These are phyloP conservation scores for Blastobotrys capitulatus DNA, from an alignment of 1,139 yeast genomes.

Conservation along the genomic window DNA sequence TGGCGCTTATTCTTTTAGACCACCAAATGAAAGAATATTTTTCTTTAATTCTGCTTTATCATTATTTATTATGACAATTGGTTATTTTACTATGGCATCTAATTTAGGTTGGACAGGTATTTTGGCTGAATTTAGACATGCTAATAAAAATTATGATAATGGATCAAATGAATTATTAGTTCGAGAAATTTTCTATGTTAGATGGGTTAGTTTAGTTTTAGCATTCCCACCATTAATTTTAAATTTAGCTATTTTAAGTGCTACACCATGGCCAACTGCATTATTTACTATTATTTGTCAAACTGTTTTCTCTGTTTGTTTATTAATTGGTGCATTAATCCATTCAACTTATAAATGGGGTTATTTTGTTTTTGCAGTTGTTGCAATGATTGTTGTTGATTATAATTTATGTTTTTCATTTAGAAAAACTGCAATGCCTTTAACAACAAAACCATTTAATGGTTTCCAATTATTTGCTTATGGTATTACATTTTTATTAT, in stretches of 20 bases:
- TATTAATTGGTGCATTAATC: constrained; percentile 51
- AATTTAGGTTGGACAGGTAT: constrained; percentile 59
- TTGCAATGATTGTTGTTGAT: constrained; percentile 24
- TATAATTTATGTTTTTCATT: constrained; percentile 22
- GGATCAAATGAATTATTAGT: constrained; percentile 32
- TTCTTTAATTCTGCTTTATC: constrained; percentile 44
- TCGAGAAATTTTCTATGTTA: constrained; percentile 62
- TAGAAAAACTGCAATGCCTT: constrained; percentile 18
- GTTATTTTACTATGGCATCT: constrained; percentile 62
- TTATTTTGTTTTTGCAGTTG: constrained; percentile 43
- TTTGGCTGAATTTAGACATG: constrained; percentile 52
- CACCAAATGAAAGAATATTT: constrained; percentile 39
- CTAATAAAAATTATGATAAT: constrained; percentile 28
- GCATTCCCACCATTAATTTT: constrained; percentile 52
- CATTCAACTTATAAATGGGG: constrained; percentile 64
- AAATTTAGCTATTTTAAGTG: constrained; percentile 44
- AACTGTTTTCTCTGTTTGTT: constrained; percentile 48
- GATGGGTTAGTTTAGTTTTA: constrained; percentile 64
- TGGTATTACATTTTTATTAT: constrained; percentile 38
- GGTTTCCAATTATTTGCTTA: constrained; percentile 18
- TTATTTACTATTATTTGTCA: constrained; percentile 41
- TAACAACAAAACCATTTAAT: constrained; percentile 12
- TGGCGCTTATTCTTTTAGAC: constrained; percentile 37
- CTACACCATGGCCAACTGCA: constrained; percentile 37
- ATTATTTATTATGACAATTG: constrained; percentile 43